Percentiles rank a stretch among this genome's conserved stretches.
Evolutionary conservation across 306 rosid genomes (phyloP).

Genomic region (Ziziphus jujuba): DNA sequence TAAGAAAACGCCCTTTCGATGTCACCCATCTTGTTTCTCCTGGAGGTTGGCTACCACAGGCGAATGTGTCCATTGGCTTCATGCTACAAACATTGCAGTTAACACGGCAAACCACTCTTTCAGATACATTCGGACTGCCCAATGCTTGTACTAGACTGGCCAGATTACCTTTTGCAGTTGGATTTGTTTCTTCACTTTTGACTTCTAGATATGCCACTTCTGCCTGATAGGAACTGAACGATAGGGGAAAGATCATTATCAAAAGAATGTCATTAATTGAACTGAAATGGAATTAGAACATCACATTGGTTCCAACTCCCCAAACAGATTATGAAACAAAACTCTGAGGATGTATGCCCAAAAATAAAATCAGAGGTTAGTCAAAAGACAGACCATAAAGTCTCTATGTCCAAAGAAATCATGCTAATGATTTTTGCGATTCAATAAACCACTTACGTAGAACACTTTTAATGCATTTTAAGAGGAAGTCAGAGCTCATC

Average conservation of each 20-base stretch:
- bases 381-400: no score
- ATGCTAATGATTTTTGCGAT: no score
- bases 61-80: slow-evolving; percentile 29
- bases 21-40: slow-evolving; percentile 63
- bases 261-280: neutral
- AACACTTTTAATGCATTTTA: no score
- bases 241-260: neutral
- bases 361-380: no score
- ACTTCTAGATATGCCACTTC: slow-evolving; percentile 76
- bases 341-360: no score
- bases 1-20: slow-evolving; percentile 78
- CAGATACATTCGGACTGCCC: slow-evolving; percentile 37
- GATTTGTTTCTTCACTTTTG: slow-evolving; percentile 55
- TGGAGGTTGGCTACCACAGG: slow-evolving; percentile 37
- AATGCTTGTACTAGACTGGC: slow-evolving; percentile 24
- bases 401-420: no score
- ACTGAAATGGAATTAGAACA: neutral
- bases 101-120: slow-evolving; percentile 58
- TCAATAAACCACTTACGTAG: no score
- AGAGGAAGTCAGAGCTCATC: no score
- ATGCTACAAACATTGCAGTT: slow-evolving; percentile 69
- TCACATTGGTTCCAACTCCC: neutral
- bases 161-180: slow-evolving; percentile 33
- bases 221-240: slow-evolving; percentile 82
- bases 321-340: neutral